phyloP scores from a whole-genome alignment of 2,329 filamentous ascomycete species.

The Fusarium sp. region DNA sequence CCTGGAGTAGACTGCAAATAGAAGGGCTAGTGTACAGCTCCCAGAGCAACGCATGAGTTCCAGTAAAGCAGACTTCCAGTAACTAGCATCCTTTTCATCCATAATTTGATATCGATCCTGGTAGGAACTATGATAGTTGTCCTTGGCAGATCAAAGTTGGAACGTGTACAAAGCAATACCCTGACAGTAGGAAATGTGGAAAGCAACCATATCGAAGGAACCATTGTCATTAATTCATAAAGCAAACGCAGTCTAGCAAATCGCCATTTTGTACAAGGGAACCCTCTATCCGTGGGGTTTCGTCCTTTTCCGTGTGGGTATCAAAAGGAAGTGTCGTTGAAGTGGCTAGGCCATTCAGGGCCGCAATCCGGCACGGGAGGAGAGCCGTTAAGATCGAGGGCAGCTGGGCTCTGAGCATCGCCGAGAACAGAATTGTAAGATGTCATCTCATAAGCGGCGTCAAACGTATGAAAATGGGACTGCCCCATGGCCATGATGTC shows the following conservation, averaged over 20 bases:
- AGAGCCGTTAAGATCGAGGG: conserved; percentile 41
- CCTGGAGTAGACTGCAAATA: conserved; percentile 1
- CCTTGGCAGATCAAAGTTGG: conserved; percentile 2
- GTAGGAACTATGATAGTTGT: background rate
- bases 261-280: conserved; percentile 44
- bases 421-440: conserved; percentile 48
- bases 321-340: conserved; percentile 50
- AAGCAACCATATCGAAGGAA: conserved; percentile 15
- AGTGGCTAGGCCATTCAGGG: conserved; percentile 49
- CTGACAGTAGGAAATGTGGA: conserved; percentile 11
- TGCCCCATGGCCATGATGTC: conserved; percentile 48
- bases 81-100: conserved; percentile 7
- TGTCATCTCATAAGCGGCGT: conserved; percentile 55
- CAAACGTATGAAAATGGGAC: conserved; percentile 56
- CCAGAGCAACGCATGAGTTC: conserved; percentile 7
- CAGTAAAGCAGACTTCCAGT: conserved; percentile 1
- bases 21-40: conserved; percentile 25
- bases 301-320: conserved; percentile 40
- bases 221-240: conserved; percentile 49
- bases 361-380: conserved; percentile 45
- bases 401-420: conserved; percentile 46
- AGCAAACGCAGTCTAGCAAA: conserved; percentile 41
- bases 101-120: background rate
- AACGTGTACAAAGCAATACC: conserved; percentile 8
- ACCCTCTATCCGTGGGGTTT: conserved; percentile 38